Evolutionary conservation across 371 early-diverging fungal genomes (phyloP).

Genomic region (Actinomortierella ambigua): DNA sequence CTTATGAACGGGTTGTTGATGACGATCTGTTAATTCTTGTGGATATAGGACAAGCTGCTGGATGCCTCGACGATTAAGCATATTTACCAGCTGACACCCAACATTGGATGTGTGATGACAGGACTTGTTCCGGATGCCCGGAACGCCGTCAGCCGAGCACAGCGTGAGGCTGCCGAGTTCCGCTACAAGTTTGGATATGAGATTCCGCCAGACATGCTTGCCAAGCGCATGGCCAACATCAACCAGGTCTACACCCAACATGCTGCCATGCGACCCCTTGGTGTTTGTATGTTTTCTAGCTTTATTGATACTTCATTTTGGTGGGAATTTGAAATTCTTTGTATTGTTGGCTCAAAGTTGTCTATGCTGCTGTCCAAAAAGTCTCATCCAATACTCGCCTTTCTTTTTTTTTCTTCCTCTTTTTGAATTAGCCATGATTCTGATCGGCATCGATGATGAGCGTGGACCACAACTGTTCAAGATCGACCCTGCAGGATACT

Average conservation of each 20-base stretch:
- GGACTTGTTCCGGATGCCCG: conserved; percentile 97
- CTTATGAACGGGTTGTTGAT: background rate
- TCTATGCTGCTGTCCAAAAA: background rate
- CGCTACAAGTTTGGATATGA: conserved; percentile 98
- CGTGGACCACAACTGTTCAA: conserved; percentile 96
- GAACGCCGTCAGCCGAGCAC: conserved; percentile 90
- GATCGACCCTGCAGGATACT: conserved; percentile 98
- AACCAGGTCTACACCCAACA: conserved; percentile 99
- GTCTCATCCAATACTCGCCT: conserved; percentile 1
- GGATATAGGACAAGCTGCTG: conserved; percentile 87
- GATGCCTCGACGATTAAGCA: conserved; percentile 95
- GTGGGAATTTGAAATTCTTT: background rate
- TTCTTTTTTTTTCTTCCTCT: too few relatives aligned
- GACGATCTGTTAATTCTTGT: conserved; percentile 3
- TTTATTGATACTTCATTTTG: background rate
- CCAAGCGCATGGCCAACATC: conserved; percentile 96
- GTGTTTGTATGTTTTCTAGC: conserved; percentile 80
- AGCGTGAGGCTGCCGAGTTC: conserved; percentile 97
- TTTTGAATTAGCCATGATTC: conserved; percentile 81
- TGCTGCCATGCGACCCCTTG: conserved; percentile 97
- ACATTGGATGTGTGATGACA: conserved; percentile 98
- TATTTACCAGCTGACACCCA: conserved; percentile 90
- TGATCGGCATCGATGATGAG: conserved; percentile 96
- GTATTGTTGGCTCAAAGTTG: background rate
- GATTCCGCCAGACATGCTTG: conserved; percentile 95